A percentile compares a stretch with the other conserved stretches of the same genome.
Evolutionary conservation across 768 basidiomycete species (phyloP).

Genomic region (Amyloporia xantha): DNA sequence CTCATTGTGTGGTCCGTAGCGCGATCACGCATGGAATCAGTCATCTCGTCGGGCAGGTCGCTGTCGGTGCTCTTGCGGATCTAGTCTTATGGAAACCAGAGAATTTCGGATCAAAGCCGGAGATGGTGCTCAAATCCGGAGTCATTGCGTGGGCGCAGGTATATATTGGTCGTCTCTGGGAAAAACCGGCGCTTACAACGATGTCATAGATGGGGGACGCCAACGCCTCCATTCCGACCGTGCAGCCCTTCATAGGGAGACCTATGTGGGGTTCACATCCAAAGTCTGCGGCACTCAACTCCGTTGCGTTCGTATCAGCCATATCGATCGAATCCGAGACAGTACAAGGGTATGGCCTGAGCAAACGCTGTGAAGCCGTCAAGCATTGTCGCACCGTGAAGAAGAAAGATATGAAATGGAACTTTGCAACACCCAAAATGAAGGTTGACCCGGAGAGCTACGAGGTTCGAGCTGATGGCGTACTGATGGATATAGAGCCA

Average conservation of each 20-base stretch:
- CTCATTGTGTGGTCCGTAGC: constrained; percentile 31
- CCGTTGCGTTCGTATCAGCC: constrained; percentile 80
- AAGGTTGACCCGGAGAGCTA: constrained; percentile 89
- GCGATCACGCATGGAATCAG: constrained; percentile 93
- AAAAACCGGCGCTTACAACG: neutral
- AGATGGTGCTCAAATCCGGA: constrained; percentile 93
- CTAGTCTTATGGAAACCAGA: constrained; percentile 94
- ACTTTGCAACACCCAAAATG: constrained; percentile 75
- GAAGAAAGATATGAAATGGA: constrained; percentile 95
- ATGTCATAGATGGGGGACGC: constrained; percentile 83
- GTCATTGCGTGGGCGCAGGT: constrained; percentile 90
- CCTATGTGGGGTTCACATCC: constrained; percentile 93
- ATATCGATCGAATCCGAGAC: constrained; percentile 54
- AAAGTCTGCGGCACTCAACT: constrained; percentile 74
- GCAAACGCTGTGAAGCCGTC: constrained; percentile 72
- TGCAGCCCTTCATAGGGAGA: constrained; percentile 79
- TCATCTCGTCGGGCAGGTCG: constrained; percentile 79
- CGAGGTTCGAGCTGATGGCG: constrained; percentile 78
- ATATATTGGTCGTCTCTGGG: constrained; percentile 17
- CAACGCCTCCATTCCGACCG: constrained; percentile 92
- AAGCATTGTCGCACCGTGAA: constrained; percentile 62
- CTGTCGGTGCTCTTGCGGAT: constrained; percentile 81
- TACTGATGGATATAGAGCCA: constrained; percentile 67
- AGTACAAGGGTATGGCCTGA: constrained; percentile 59
- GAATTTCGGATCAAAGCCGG: constrained; percentile 87